Percentiles rank a stretch among this genome's conserved stretches.
Conservation (phyloP, 2,329 filamentous ascomycete genomes). For the Penicillium sp. region DNA sequence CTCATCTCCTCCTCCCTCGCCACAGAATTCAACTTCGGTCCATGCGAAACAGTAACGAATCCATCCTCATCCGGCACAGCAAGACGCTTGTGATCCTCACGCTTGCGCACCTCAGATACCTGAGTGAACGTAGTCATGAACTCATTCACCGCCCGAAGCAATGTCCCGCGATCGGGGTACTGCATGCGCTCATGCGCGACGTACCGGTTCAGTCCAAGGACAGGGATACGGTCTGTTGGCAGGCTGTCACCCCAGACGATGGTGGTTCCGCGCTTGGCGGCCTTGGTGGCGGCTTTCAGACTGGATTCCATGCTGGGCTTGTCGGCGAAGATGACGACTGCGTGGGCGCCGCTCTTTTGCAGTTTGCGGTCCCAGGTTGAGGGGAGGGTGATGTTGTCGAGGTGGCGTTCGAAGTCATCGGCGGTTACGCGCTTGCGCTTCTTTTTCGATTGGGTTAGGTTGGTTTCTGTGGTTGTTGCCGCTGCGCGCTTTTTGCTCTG, state of each 20-base stretch:
- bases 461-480: slow-evolving; percentile 22
- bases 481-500: slow-evolving; percentile 38
- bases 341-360: slow-evolving; percentile 71
- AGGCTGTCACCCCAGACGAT: slow-evolving; percentile 69
- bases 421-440: slow-evolving; percentile 55
- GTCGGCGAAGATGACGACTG: slow-evolving; percentile 81
- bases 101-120: slow-evolving; percentile 64
- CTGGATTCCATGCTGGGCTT: slow-evolving; percentile 71
- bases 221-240: slow-evolving; percentile 52
- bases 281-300: slow-evolving; percentile 70
- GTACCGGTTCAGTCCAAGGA: slow-evolving; percentile 54
- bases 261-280: slow-evolving; percentile 55
- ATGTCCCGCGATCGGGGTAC: slow-evolving; percentile 64
- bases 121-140: slow-evolving; percentile 79
- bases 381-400: slow-evolving; percentile 64
- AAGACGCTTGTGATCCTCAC: slow-evolving; percentile 61
- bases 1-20: slow-evolving; percentile 70
- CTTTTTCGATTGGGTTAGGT: slow-evolving; percentile 35
- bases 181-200: slow-evolving; percentile 67
- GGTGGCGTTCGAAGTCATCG: slow-evolving; percentile 53
- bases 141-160: slow-evolving; percentile 75
- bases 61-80: slow-evolving; percentile 90
- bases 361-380: slow-evolving; percentile 70
- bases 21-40: slow-evolving; percentile 68
- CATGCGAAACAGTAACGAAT: slow-evolving; percentile 85